A percentile compares a stretch with the other conserved stretches of the same genome.
phyloP scores from a whole-genome alignment of 768 basidiomycete genomes.

The Tylopilus sp. region DNA sequence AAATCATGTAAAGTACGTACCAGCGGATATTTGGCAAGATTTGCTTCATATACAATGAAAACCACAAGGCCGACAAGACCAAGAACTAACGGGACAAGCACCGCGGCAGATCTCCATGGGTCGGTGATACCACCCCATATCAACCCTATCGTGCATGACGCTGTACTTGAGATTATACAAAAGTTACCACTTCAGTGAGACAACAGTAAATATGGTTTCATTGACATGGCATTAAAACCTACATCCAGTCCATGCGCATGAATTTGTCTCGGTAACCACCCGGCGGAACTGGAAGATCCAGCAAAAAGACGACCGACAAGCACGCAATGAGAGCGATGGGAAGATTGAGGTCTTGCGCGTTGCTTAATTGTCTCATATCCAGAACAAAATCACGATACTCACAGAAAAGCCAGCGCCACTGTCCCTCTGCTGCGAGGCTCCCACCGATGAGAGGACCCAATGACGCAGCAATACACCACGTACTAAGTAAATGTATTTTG shows the following conservation, averaged over 20 bases:
- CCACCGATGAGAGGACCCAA: slow-evolving; percentile 39
- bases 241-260: slow-evolving; percentile 39
- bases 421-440: slow-evolving; percentile 26
- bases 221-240: too few species aligned
- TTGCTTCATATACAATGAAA: slow-evolving; percentile 41
- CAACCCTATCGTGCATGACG: slow-evolving; percentile 37
- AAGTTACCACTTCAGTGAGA: too few species aligned
- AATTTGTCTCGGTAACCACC: slow-evolving; percentile 34
- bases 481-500: slow-evolving; percentile 2
- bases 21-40: slow-evolving; percentile 26
- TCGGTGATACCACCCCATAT: slow-evolving; percentile 47
- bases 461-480: slow-evolving; percentile 35
- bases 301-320: slow-evolving; percentile 27
- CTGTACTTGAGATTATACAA: slow-evolving; percentile 36
- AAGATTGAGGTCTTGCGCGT: slow-evolving; percentile 37
- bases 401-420: slow-evolving; percentile 46
- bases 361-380: background rate
- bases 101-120: slow-evolving; percentile 38
- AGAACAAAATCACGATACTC: background rate
- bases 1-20: slow-evolving; percentile 15
- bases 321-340: slow-evolving; percentile 35
- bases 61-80: slow-evolving; percentile 36
- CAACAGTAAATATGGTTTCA: too few species aligned
- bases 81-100: slow-evolving; percentile 42
- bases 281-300: slow-evolving; percentile 34